phyloP scores from a whole-genome alignment of 179 eudicot genomes.

The Beta corolliflora region DNA sequence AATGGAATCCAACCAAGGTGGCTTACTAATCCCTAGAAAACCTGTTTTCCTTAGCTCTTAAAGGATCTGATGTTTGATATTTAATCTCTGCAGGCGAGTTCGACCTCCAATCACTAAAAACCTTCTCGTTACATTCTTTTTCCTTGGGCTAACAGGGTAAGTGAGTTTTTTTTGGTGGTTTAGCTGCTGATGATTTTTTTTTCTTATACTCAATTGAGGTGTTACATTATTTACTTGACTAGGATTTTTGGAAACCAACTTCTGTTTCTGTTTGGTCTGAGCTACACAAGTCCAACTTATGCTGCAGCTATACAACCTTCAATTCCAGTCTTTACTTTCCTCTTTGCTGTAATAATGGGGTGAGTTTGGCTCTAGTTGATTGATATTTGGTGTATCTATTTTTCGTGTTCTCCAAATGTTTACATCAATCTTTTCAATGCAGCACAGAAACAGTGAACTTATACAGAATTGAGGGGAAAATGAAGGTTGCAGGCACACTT shows the following conservation, averaged over 20 bases:
- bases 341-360: conserved; percentile 89
- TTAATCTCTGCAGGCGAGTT: conserved; percentile 55
- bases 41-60: neutral
- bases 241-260: conserved; percentile 97
- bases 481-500: conserved; percentile 83
- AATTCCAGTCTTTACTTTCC: conserved; percentile 92
- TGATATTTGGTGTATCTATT: neutral
- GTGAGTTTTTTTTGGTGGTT: neutral
- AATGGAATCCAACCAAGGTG: neutral
- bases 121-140: conserved; percentile 43
- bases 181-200: neutral
- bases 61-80: conserved; percentile 8
- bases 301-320: conserved; percentile 98
- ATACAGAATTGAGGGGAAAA: conserved; percentile 69
- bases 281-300: conserved; percentile 94
- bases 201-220: neutral
- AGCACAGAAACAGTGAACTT: conserved; percentile 95
- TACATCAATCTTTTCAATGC: conserved; percentile 52
- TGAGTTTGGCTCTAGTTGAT: conserved; percentile 44
- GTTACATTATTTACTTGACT: conserved; percentile 22
- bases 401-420: conserved; percentile 17
- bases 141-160: conserved; percentile 14
- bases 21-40: neutral
- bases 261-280: conserved; percentile 89
- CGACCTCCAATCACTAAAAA: conserved; percentile 75